Evolutionary conservation across 164 flowering plant genomes (phyloP).

Genomic region (Pachysandra terminalis): DNA sequence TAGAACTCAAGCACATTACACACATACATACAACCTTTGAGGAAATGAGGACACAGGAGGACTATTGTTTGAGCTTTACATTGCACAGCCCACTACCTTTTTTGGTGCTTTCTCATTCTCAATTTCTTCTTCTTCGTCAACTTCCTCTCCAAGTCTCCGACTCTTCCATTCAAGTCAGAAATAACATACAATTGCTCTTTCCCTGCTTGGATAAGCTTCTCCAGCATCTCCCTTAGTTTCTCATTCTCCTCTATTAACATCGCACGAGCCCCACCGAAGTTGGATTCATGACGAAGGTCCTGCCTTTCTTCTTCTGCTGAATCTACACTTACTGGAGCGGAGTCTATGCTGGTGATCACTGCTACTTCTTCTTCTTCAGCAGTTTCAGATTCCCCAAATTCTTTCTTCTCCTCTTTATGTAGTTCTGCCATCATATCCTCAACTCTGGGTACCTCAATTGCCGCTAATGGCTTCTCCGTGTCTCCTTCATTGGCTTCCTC

Average conservation of each 20-base stretch:
- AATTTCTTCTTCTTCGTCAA: slow-evolving; percentile 34
- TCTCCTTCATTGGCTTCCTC: not conserved
- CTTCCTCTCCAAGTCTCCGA: slow-evolving; percentile 57
- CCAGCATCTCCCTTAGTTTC: slow-evolving; percentile 49
- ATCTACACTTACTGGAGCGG: slow-evolving; percentile 6
- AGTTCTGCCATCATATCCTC: not conserved
- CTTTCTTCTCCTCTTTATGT: not conserved
- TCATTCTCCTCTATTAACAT: slow-evolving; percentile 48
- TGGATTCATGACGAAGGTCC: not conserved
- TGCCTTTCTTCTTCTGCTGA: slow-evolving; percentile 5
- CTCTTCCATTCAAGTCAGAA: slow-evolving; percentile 42
- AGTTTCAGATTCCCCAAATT: not conserved
- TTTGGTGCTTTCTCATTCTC: slow-evolving; percentile 21
- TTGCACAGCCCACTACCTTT: not conserved
- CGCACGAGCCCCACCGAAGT: not conserved
- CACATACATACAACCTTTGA: too few species aligned
- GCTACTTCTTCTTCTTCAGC: not conserved
- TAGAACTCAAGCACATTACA: too few species aligned
- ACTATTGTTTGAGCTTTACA: slow-evolving; percentile 13
- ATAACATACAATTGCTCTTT: slow-evolving; percentile 52
- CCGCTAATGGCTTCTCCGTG: not conserved
- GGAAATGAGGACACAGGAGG: too few species aligned
- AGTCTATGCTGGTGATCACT: not conserved
- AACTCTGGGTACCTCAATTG: not conserved
- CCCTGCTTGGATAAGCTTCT: slow-evolving; percentile 53